These are phyloP conservation scores for Psidium guajava DNA, from an alignment of 345 rosid species.

Conservation along the genomic window DNA sequence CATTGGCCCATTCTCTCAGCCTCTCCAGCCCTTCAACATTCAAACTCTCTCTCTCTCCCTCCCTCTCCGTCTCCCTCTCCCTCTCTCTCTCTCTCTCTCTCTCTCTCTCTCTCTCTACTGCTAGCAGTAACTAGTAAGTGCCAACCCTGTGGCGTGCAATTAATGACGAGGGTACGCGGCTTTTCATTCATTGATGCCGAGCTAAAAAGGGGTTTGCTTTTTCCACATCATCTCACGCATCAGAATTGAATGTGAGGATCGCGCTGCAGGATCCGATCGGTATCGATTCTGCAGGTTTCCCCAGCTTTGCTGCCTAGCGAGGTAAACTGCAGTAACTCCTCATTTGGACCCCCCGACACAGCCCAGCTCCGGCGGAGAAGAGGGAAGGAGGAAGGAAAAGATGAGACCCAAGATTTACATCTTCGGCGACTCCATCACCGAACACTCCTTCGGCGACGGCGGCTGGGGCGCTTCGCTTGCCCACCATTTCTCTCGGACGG, in stretches of 20 bases:
- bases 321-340: background rate
- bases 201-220: background rate
- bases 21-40: background rate
- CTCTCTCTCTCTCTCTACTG: background rate
- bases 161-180: background rate
- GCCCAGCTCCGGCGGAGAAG: background rate
- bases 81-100: background rate
- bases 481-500: constrained; percentile 72
- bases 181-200: background rate
- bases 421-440: constrained; percentile 93
- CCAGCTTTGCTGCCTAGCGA: background rate
- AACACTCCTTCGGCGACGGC: constrained; percentile 48
- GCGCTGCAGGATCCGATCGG: background rate
- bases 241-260: background rate
- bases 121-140: background rate
- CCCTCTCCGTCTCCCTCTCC: no score
- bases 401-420: constrained; percentile 71
- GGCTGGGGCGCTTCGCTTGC: constrained; percentile 90
- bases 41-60: background rate
- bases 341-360: background rate
- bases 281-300: background rate
- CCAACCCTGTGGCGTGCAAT: background rate
- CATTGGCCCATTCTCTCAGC: background rate
- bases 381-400: background rate
- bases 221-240: background rate